Base-by-base conservation (phyloP, 2,329 filamentous ascomycete species). In the Talaromyces sp. region DNA sequence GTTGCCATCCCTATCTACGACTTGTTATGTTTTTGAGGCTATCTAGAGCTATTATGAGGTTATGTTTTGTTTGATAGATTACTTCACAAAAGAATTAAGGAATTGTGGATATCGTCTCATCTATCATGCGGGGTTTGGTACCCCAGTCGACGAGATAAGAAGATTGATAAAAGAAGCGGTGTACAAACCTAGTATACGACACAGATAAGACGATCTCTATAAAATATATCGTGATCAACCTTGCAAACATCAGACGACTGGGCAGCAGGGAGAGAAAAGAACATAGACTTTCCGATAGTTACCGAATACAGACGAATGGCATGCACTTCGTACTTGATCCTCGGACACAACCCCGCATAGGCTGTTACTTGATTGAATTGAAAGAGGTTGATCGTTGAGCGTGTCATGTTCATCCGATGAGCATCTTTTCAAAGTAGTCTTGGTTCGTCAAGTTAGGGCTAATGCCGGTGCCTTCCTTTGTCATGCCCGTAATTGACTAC, bases 51-150 rank as follows among this genome's bases (percentile, higher is more conserved):
- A 11, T n/a, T 53, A 53, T n/a, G 49, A 53, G 13, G 49, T 31
- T 53, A 53, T 19, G 49, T 53, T 29, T 53, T 53, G 17, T n/a
- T 31, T 31, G 49, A 53, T 53, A 31, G 25, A 53, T 53, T 53
- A 53, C 13, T 3, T 19, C 15, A 29, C 15, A 29, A 53, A 53
- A 53, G 7, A 51, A 10, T 51, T 29, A 2, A 31, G 7, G 22
- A 27, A 10, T 31, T 2, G 5, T 5, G 13, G 15, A 31, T 53
- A n/a, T 53, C 15, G 31, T n/a, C 15, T 53, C 49, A 29, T 53
- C 25, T n/a, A 17, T 40, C 1, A 51, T 29, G 47, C 47, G 47
- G 22, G 22, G 47, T 47, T 22, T 47, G 43, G 19, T 13, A n/a
- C 17, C 38, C 38, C n/a, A 19, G 8, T 45, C 40, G 40, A 45